A percentile compares a stretch with the other conserved stretches of the same genome.
Conservation (phyloP, 768 basidiomycete genomes). For the Amanita rubescens region DNA sequence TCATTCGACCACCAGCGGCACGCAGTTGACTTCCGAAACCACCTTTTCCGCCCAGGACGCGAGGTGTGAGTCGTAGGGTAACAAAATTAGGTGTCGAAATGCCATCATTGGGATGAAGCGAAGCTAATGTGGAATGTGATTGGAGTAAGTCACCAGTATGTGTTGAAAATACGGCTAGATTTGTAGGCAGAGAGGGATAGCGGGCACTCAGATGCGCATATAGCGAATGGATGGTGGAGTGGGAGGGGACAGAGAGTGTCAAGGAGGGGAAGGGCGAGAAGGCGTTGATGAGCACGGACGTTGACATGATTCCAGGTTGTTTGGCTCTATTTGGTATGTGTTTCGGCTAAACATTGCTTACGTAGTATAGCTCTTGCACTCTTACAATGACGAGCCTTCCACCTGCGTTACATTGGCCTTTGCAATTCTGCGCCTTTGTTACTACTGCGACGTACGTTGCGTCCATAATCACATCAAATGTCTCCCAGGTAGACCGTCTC, state of each 20-base stretch:
- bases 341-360: too few species aligned
- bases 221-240: constrained; percentile 22
- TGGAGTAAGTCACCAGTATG: constrained; percentile 28
- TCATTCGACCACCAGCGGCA: constrained; percentile 97
- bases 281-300: constrained; percentile 31
- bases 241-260: constrained; percentile 23
- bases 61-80: constrained; percentile 66
- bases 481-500: constrained; percentile 82
- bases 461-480: constrained; percentile 67
- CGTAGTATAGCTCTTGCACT: too few species aligned
- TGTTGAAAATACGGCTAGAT: constrained; percentile 28
- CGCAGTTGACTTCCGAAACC: constrained; percentile 95
- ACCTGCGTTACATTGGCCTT: constrained; percentile 50
- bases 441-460: constrained; percentile 46
- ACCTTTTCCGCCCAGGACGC: constrained; percentile 87
- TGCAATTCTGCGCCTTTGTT: constrained; percentile 47
- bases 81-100: constrained; percentile 31
- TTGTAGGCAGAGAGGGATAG: constrained; percentile 28
- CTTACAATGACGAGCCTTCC: constrained; percentile 24
- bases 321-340: constrained; percentile 1
- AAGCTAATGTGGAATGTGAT: constrained; percentile 19
- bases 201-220: constrained; percentile 25
- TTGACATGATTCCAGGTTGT: constrained; percentile 10
- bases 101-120: constrained; percentile 15
- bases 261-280: constrained; percentile 34